These are phyloP conservation scores for Yamadazyma dushanensis DNA, from an alignment of 1,139 yeast genomes.

Conservation along the genomic window DNA sequence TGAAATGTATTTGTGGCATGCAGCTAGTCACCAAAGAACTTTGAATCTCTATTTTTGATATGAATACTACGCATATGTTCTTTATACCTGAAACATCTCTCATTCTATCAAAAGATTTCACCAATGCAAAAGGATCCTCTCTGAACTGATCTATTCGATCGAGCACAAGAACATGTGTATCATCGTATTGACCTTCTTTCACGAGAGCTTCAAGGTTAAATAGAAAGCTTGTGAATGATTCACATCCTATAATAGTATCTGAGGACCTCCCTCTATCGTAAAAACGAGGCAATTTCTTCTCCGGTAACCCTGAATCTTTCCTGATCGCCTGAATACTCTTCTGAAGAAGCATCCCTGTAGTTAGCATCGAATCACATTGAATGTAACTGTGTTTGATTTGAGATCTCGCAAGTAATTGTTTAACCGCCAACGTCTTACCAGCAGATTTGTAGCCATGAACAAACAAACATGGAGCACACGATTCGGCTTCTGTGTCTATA, in stretches of 20 bases:
- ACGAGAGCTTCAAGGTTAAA: constrained; percentile 41
- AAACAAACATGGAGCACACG: constrained; percentile 30
- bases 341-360: constrained; percentile 40
- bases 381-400: constrained; percentile 27
- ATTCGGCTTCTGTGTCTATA: constrained; percentile 20
- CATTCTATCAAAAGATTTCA: constrained; percentile 47
- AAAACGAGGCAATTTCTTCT: constrained; percentile 10
- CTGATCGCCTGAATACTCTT: constrained; percentile 32
- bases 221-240: constrained; percentile 48
- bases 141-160: constrained; percentile 58
- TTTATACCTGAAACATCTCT: constrained; percentile 39
- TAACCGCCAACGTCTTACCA: constrained; percentile 39
- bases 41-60: constrained; percentile 47
- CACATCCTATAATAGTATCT: constrained; percentile 29
- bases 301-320: constrained; percentile 27
- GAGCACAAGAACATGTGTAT: constrained; percentile 55
- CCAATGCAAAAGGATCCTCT: constrained; percentile 47
- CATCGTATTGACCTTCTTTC: constrained; percentile 26
- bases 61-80: constrained; percentile 33
- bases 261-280: constrained; percentile 18
- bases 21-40: constrained; percentile 44
- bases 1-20: constrained; percentile 51
- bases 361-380: constrained; percentile 41
- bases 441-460: constrained; percentile 44
- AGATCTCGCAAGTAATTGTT: constrained; percentile 24